A percentile compares a stretch with the other conserved stretches of the same genome.
These are phyloP conservation scores for Gymnopus androsaceus DNA, from an alignment of 1,284 basidiomycete species.

Conservation along the genomic window DNA sequence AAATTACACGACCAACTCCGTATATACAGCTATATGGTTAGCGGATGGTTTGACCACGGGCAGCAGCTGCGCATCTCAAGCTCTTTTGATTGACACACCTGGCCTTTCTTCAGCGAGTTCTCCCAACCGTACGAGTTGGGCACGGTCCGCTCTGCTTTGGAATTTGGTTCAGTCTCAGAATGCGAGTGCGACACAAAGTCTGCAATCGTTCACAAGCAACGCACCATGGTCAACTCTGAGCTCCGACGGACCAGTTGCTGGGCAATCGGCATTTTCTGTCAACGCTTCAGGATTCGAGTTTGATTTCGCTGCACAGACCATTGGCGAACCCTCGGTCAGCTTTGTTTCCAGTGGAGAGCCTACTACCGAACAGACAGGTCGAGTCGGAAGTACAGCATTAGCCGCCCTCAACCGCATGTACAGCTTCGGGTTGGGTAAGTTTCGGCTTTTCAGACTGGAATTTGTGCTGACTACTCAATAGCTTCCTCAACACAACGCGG, in stretches of 20 bases:
- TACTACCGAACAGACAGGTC: slow-evolving; percentile 43
- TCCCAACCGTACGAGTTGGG: slow-evolving; percentile 57
- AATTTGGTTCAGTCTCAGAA: slow-evolving; percentile 54
- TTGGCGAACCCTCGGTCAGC: slow-evolving; percentile 42
- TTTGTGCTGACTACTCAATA: slow-evolving; percentile 24
- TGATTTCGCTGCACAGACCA: slow-evolving; percentile 58
- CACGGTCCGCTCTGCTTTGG: slow-evolving; percentile 61
- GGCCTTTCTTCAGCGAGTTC: slow-evolving; percentile 38
- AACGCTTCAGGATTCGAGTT: slow-evolving; percentile 53
- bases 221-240: slow-evolving; percentile 49
- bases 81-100: slow-evolving; percentile 56
- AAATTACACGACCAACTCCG: slow-evolving; percentile 44
- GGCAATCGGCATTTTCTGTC: slow-evolving; percentile 38
- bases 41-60: slow-evolving; percentile 43
- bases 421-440: slow-evolving; percentile 56
- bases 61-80: slow-evolving; percentile 52
- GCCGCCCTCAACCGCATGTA: slow-evolving; percentile 58
- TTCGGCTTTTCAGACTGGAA: neutral
- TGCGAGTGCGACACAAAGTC: slow-evolving; percentile 32
- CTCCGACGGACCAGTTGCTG: slow-evolving; percentile 43
- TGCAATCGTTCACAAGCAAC: slow-evolving; percentile 48
- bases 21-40: slow-evolving; percentile 53
- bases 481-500: slow-evolving; percentile 58
- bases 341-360: slow-evolving; percentile 53
- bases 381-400: slow-evolving; percentile 41